phyloP scores from a whole-genome alignment of 257 asterid species.

The Solanum appendiculatum region DNA sequence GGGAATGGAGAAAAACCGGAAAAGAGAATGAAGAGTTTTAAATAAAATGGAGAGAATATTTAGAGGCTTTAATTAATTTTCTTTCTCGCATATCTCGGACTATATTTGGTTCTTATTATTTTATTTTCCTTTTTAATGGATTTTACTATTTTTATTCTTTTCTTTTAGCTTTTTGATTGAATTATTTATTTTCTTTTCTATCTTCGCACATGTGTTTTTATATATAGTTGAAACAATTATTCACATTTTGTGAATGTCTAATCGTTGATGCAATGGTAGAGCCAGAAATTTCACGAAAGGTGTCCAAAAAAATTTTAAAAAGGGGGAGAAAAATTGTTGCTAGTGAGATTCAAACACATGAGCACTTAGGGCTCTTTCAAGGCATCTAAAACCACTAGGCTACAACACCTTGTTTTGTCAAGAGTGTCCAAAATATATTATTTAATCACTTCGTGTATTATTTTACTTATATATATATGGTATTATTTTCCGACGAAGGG shows the following conservation, averaged over 20 bases:
- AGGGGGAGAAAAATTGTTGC: too few species aligned
- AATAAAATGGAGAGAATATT: neutral
- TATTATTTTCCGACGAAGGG: too few species aligned
- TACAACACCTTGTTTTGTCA: too few species aligned
- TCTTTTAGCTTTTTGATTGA: neutral
- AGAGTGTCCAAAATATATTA: too few species aligned
- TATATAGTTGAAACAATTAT: neutral
- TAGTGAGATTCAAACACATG: too few species aligned
- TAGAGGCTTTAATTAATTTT: neutral
- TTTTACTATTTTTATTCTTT: neutral
- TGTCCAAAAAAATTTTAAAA: too few species aligned
- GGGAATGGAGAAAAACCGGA: constrained; percentile 1
- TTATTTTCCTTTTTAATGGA: neutral
- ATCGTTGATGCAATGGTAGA: too few species aligned
- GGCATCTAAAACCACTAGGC: too few species aligned
- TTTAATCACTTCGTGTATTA: too few species aligned
- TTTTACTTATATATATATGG: too few species aligned
- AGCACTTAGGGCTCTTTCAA: too few species aligned
- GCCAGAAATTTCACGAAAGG: too few species aligned
- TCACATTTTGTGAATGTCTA: neutral
- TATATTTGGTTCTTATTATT: neutral
- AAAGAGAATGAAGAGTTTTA: neutral
- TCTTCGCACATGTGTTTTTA: neutral
- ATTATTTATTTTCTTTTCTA: neutral
- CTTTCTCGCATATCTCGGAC: neutral